A percentile compares a stretch with the other conserved stretches of the same genome.
Conservation (phyloP, 1,284 basidiomycete genomes). For the Athelia psychrophila region DNA sequence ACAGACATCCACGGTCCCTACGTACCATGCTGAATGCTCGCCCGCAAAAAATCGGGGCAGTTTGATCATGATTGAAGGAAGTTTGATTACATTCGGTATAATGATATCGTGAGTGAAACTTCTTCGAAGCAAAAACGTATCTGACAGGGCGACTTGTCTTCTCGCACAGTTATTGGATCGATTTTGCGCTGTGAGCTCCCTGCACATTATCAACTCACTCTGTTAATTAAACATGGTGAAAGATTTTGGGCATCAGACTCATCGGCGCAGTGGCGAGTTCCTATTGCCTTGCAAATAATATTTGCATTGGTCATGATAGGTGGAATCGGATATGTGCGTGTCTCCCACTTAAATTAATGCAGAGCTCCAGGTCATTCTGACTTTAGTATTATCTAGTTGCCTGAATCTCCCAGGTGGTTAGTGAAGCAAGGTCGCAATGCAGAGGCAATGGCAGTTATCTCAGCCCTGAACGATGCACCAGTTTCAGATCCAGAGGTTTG, state of each 20-base stretch:
- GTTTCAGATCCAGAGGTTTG: slow-evolving; percentile 46
- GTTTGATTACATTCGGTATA: slow-evolving; percentile 68
- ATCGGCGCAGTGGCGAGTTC: slow-evolving; percentile 68
- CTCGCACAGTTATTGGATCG: slow-evolving; percentile 53
- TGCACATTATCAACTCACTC: neutral
- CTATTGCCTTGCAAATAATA: slow-evolving; percentile 64
- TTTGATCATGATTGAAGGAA: slow-evolving; percentile 68
- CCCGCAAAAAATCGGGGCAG: slow-evolving; percentile 58
- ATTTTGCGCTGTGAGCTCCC: slow-evolving; percentile 51
- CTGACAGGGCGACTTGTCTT: neutral
- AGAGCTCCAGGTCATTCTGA: too few species aligned
- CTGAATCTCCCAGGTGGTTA: slow-evolving; percentile 74
- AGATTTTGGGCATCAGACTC: slow-evolving; percentile 51
- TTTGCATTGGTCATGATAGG: slow-evolving; percentile 61
- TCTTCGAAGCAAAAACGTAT: neutral
- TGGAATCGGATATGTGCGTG: slow-evolving; percentile 51
- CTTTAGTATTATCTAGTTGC: slow-evolving; percentile 32
- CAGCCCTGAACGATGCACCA: slow-evolving; percentile 56
- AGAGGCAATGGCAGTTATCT: slow-evolving; percentile 63
- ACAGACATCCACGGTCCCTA: slow-evolving; percentile 61
- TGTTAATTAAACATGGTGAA: neutral
- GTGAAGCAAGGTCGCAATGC: slow-evolving; percentile 57
- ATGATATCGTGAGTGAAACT: slow-evolving; percentile 55
- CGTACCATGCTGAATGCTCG: slow-evolving; percentile 66
- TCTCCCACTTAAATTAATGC: neutral